Base-by-base conservation (phyloP, 2,329 filamentous ascomycete species). In the Trematosphaeria pertusa region DNA sequence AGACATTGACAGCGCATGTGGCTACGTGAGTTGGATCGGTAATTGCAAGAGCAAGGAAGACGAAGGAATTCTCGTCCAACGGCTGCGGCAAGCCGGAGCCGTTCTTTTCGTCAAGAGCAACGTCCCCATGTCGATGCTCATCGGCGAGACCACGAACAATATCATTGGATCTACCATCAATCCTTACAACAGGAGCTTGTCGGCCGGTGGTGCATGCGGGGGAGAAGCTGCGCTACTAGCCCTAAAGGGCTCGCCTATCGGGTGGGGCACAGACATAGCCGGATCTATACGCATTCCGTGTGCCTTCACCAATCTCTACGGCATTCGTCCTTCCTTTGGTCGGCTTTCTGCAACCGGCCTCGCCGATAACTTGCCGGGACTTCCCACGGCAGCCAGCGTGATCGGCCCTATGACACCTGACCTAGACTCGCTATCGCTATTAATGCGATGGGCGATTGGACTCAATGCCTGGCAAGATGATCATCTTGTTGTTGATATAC, bases 221-320 rank as follows among this genome's bases (percentile, higher is more conserved):
- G 86, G 86, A 6, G 84, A 87, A 63, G 82, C 77, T 0, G 81
- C 78, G 0, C 62, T 85, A 14, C 60, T 86, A 15, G 78, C 77
- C 5, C 74, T 86, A 68, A 72, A 75, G 26, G 83, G 83, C 0
- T 78, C 73, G 19, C 72, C 80, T 50, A 61, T 86, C 1, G 84
- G 84, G 1, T 75, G 84, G 21, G 84, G 82, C 1, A 85, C 83
- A 0, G 84, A 87, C 66, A 78, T 86, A 41, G 78, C 75, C 7
- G 78, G 77, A 3, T 75, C 70, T 49, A 86, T 96, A 65, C 84
- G 85, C 62, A 92, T 96, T 68, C 91, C 87, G 72, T 88, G 95
- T 48, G 92, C 94, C 63, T 91, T 91, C 71, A 65, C 69, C 43
- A 50, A 15, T 15, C 6, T 33, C 9, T 33, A 33, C 15, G 31